Base-by-base conservation (phyloP, 768 basidiomycete genomes). In the Mycena vitilis region DNA sequence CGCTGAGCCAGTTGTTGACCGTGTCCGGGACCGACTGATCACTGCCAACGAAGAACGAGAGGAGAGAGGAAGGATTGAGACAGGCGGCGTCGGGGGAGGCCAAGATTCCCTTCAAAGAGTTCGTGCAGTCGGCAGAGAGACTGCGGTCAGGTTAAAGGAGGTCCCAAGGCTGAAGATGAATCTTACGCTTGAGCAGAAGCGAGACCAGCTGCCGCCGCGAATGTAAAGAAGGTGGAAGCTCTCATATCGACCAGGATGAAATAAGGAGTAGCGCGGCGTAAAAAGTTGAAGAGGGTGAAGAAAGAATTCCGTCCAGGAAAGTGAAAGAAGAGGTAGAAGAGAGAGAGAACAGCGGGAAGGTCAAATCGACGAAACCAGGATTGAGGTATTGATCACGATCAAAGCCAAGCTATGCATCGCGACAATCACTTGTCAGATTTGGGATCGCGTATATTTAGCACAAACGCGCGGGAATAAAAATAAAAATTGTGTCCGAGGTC, bases 1-100 rank as follows among this genome's bases (percentile, higher is more conserved):
- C 86, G 0, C 78, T 82, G 55, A 92, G 77, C 92, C 92, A 94
- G 47, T 60, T 83, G 77, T 90, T 80, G 63, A 93, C 71, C 15
- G 87, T 80, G 6, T 72, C 69, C n/a, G 88, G 77, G 53, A 89
- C 60, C 1, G 67, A 67, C 25, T 65, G 66, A 11, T 36, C n/a
- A 16, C 18, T 65, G 36, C 65, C 65, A 2, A 71, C 67, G 34
- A 72, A 69, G 52, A 72, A 69, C 12, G 60, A 49, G 11, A 72
- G 61, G 7, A 72, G 52, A 6, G 67, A 12, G 36, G 78, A 73
- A 8, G 85, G 82, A 69, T 82, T 85, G 58, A 91, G 75, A 76
- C 90, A 91, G 7, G 79, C 75, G 2, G 84, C 85, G 48, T 85
- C 86, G 0, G 83, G 60, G 69, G 82, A 80, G 25, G 77, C 71